Base-by-base conservation (phyloP, 2,329 filamentous ascomycete species). In the Atkinsonella hypoxylon region DNA sequence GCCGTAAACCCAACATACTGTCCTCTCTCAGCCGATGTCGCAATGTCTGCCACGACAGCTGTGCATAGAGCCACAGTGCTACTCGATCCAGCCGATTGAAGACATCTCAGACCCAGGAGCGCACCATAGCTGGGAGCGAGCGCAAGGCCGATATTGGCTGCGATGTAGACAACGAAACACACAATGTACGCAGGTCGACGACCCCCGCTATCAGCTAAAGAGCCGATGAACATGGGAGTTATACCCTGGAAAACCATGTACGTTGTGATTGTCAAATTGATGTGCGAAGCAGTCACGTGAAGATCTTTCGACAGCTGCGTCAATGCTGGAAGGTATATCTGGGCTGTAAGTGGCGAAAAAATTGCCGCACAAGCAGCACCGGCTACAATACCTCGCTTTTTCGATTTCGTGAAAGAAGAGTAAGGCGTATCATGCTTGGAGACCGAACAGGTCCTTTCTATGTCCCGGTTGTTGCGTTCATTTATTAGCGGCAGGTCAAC, bases 41-140 rank as follows among this genome's bases (percentile, higher is more conserved):
- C 70, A 7, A 84, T 69, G 59, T 88, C 84, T 0, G 78, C 78
- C 1, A 87, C 73, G 0, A 86, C 75, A 0, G 76, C 82, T 30
- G 64, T 65, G 30, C 67, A 69, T 3, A 87, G 67, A 0, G 82
- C 75, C 4, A 85, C 69, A 0, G 80, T 83, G 2, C 76, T 76
- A 50, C 74, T 78, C 40, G 74, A 79, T 0, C 81, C 79, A 0
- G 75, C 71, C 5, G 74, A 78, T 57, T 83, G 80, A 2, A 82
- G 58, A 56, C 73, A 75, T 3, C 80, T 68, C 4, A 82, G 62
- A 1, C 76, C 67, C 5, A 83, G 56, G 2, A 83, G 63, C 0
- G 75, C 67, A 0, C 65, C 63, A 53, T 76, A 79, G 54, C 59
- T 73, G 4, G 67, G 71, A 40, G 74, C 68, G 4, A 78, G 56